These are phyloP conservation scores for Apiotrichum sp. DNA, from an alignment of 1,284 basidiomycete genomes.

Conservation along the genomic window DNA sequence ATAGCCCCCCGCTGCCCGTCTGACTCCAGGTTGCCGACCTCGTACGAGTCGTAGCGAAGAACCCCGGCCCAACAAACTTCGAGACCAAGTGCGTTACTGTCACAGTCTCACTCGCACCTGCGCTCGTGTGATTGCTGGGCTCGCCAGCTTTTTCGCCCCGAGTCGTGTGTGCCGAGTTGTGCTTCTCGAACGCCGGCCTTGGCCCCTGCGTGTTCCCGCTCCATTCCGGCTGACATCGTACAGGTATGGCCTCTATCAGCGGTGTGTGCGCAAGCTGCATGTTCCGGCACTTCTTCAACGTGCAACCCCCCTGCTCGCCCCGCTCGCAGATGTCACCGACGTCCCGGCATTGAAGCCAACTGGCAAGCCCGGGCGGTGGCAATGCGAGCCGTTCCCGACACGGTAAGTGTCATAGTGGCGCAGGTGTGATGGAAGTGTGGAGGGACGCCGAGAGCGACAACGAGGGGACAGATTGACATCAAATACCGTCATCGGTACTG, in stretches of 20 bases:
- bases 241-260: constrained; percentile 46
- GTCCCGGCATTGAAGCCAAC: neutral
- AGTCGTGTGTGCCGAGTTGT: too few species aligned
- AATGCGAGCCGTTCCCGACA: constrained; percentile 42
- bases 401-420: constrained; percentile 21
- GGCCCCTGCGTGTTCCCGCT: neutral
- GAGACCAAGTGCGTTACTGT: constrained; percentile 38
- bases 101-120: too few species aligned
- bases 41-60: constrained; percentile 32
- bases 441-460: too few species aligned
- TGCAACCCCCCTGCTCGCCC: constrained; percentile 26
- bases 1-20: neutral
- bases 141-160: neutral
- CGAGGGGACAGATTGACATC: too few species aligned
- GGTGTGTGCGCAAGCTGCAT: constrained; percentile 35
- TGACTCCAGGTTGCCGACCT: constrained; percentile 32
- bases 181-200: neutral
- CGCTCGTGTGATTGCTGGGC: neutral
- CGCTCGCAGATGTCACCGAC: neutral
- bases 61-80: constrained; percentile 38
- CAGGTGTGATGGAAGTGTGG: too few species aligned
- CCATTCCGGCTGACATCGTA: neutral
- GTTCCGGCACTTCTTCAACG: constrained; percentile 25
- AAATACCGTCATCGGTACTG: too few species aligned
- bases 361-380: constrained; percentile 10